Evolutionary conservation across 805 yeast species (phyloP).

Genomic region (Pichia insulana): DNA sequence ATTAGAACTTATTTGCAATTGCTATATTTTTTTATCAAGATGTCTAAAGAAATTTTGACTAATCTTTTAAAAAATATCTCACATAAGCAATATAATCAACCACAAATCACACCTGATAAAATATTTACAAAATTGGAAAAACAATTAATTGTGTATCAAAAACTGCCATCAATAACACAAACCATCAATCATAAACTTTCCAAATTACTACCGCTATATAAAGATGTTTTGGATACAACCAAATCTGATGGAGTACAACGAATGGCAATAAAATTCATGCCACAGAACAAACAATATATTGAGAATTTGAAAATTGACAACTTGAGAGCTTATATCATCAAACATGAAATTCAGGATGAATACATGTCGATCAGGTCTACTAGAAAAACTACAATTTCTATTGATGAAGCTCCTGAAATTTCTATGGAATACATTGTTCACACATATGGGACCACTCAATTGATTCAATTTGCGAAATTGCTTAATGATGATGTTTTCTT

Average conservation of each 20-base stretch:
- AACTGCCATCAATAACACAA: constrained; percentile 1
- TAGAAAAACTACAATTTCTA: background rate
- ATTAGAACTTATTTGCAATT: no score
- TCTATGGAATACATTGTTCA: constrained; percentile 2
- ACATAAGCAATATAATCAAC: no score
- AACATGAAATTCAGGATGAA: constrained; percentile 8
- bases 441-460: background rate
- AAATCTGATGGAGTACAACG: background rate
- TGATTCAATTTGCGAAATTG: constrained; percentile 8
- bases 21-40: no score
- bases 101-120: no score
- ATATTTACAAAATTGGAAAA: background rate
- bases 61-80: no score
- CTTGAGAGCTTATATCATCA: constrained; percentile 5
- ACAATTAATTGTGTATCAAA: background rate
- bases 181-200: background rate
- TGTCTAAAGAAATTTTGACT: no score
- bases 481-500: constrained; percentile 7
- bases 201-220: constrained; percentile 2
- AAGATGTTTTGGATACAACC: background rate
- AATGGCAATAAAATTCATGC: background rate
- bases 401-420: background rate
- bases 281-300: background rate
- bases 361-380: constrained; percentile 1
- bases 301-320: constrained; percentile 1